Base-by-base conservation (phyloP, 352 stramenopile genomes). In the Phytophthora palmivora region DNA sequence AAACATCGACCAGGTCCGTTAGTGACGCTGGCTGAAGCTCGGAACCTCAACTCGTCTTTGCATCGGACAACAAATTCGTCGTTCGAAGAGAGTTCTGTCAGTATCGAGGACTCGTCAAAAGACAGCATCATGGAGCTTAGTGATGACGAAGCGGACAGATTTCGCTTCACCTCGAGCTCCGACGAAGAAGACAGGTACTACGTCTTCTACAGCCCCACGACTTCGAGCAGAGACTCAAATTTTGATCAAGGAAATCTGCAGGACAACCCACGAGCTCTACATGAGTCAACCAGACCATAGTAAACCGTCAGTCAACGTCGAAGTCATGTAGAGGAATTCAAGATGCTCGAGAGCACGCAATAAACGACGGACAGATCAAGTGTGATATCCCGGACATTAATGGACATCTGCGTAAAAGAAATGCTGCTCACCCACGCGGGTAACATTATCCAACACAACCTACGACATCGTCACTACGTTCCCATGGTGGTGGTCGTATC, bases 201-300 rank as follows among this genome's bases (percentile, higher is more conserved):
- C 46, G 46, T 64, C n/a, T 69, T 69, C 38, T 69, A 64, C 32
- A 64, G 60, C n/a, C 60, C 60, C 2, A 16, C 28, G 48, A 34
- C 48, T 11, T 59, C 46, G 5, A 58, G 28, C 19, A 39, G 19
- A 16, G 26, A 58, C 9, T 41, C 39, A 18, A 36, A 30, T 3
- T 55, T 63, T 16, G 55, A 22, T 28, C 50, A 58, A 42, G 24
- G 24, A 28, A 28, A 6, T 28, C 6, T 28, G 24, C 24, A 28
- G 24, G 50, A 42, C n/a, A 39, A 52, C 10, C 3, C 6, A 34
- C 26, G 28, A 24, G 16, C 46, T 18, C 21, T 18, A 34, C 30
- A 34, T 12, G 30, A 34, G 30, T 34, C 30, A 10, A 34, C 30
- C 6, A 12, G 10, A 34, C 6, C 3, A 2, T 34, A 34, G 30